Evolutionary conservation across 768 basidiomycete species (phyloP).

Genomic region (Pulveroboletus sp.): DNA sequence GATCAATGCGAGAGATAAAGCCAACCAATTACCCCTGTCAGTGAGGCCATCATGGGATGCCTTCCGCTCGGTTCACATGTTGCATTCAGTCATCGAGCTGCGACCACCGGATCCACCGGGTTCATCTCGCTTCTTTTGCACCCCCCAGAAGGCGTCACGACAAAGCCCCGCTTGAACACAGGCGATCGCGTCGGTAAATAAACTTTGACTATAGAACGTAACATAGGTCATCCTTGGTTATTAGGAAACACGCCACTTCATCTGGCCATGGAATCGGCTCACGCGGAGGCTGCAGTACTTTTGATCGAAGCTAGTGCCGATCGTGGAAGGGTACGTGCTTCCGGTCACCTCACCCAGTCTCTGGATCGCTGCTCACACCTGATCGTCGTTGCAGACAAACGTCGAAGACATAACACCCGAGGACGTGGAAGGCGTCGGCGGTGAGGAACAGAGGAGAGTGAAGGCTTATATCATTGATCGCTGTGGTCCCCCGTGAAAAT

Average conservation of each 20-base stretch:
- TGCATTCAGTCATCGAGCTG: conserved; percentile 78
- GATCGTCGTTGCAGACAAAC: conserved; percentile 53
- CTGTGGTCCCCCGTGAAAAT: conserved; percentile 50
- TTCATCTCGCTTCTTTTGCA: conserved; percentile 85
- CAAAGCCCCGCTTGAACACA: conserved; percentile 82
- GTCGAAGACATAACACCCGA: conserved; percentile 84
- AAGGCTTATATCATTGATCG: conserved; percentile 68
- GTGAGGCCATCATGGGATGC: neutral
- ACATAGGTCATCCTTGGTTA: conserved; percentile 7
- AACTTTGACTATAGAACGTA: neutral
- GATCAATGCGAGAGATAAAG: conserved; percentile 93
- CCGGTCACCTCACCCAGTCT: neutral
- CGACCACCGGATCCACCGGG: conserved; percentile 88
- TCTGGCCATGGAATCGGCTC: conserved; percentile 94
- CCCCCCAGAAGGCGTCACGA: conserved; percentile 60
- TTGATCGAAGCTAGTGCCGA: conserved; percentile 96
- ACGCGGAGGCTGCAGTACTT: conserved; percentile 84
- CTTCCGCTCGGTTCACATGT: conserved; percentile 2
- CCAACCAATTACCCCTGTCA: conserved; percentile 87
- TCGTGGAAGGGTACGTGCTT: conserved; percentile 67
- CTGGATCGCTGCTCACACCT: conserved; percentile 1
- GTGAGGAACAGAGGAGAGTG: conserved; percentile 75
- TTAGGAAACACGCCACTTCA: conserved; percentile 94
- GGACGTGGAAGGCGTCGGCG: conserved; percentile 86
- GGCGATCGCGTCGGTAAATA: conserved; percentile 68